Percentiles rank a stretch among this genome's conserved stretches.
Evolutionary conservation across 257 asterid genomes (phyloP).

Genomic region (Forsythia viridissima): DNA sequence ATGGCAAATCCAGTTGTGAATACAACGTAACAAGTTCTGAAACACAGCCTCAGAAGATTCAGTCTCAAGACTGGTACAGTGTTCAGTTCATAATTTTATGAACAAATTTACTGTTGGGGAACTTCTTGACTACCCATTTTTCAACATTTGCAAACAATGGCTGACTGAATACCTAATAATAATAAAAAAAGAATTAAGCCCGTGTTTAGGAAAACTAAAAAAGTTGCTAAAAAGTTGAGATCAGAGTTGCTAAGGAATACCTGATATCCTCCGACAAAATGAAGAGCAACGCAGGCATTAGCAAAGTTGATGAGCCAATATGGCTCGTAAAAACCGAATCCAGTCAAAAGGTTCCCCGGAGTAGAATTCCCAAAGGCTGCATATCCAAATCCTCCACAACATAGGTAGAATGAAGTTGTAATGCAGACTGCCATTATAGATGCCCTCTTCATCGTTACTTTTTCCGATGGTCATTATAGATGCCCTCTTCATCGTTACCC

Average conservation of each 20-base stretch:
- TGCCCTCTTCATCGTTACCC: background rate
- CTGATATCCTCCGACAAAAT: constrained; percentile 84
- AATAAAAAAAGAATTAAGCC: too few species aligned
- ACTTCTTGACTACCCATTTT: constrained; percentile 40
- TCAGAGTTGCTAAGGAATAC: constrained; percentile 26
- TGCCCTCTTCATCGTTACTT: constrained; percentile 69
- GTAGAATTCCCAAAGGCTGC: constrained; percentile 86
- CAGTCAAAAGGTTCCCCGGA: constrained; percentile 86
- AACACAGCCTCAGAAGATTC: constrained; percentile 49
- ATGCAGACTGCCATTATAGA: constrained; percentile 49
- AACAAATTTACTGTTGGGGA: constrained; percentile 43
- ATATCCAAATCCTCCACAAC: constrained; percentile 92
- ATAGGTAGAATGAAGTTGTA: constrained; percentile 67
- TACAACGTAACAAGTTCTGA: constrained; percentile 62
- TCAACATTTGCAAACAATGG: constrained; percentile 65
- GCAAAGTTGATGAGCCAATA: constrained; percentile 86
- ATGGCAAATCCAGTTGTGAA: constrained; percentile 53
- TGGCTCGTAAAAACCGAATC: constrained; percentile 80
- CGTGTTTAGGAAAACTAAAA: too few species aligned
- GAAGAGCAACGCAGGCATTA: constrained; percentile 78
- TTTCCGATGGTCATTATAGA: constrained; percentile 64
- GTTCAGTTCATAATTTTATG: constrained; percentile 28
- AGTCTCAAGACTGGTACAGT: constrained; percentile 34
- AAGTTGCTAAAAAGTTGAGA: too few species aligned
- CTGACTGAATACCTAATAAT: constrained; percentile 61